These are phyloP conservation scores for Colletotrichum endophyticum DNA, from an alignment of 2,329 filamentous ascomycete species.

Conservation along the genomic window DNA sequence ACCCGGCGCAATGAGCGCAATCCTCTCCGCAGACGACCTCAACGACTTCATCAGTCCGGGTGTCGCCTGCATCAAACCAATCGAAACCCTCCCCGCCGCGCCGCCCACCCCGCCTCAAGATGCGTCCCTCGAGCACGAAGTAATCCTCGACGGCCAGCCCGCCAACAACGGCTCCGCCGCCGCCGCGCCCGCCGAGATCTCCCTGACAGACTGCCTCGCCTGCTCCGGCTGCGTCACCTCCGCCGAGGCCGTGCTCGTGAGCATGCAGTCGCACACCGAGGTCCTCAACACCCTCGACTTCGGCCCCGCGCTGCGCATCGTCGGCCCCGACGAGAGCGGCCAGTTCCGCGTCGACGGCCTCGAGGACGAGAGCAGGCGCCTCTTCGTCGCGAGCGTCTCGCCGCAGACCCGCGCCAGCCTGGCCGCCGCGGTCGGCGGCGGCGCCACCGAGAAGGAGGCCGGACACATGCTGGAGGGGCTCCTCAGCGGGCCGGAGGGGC, in stretches of 20 bases:
- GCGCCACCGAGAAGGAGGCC: constrained; percentile 73
- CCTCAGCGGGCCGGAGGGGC: constrained; percentile 71
- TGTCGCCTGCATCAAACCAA: constrained; percentile 96
- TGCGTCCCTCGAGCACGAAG: constrained; percentile 70
- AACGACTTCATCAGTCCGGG: constrained; percentile 99
- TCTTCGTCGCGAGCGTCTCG: constrained; percentile 92
- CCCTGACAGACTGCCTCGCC: constrained; percentile 94
- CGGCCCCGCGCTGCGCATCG: constrained; percentile 53
- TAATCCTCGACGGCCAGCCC: constrained; percentile 88
- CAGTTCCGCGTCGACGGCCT: constrained; percentile 52
- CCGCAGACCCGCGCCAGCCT: constrained; percentile 90
- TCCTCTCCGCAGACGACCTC: constrained; percentile 93
- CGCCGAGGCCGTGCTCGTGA: constrained; percentile 95
- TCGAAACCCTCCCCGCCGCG: constrained; percentile 83
- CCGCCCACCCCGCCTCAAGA: constrained; percentile 42
- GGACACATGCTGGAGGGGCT: constrained; percentile 85
- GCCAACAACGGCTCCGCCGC: constrained; percentile 46
- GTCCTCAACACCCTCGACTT: constrained; percentile 83
- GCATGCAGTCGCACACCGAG: constrained; percentile 90
- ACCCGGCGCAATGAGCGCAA: constrained; percentile 81
- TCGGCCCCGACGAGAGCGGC: constrained; percentile 35
- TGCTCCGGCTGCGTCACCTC: constrained; percentile 98
- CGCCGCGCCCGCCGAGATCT: constrained; percentile 84
- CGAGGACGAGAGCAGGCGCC: constrained; percentile 66
- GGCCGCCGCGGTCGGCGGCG: constrained; percentile 79